Evolutionary conservation across 257 asterid species (phyloP).

Genomic region (Penstemon newberryi): DNA sequence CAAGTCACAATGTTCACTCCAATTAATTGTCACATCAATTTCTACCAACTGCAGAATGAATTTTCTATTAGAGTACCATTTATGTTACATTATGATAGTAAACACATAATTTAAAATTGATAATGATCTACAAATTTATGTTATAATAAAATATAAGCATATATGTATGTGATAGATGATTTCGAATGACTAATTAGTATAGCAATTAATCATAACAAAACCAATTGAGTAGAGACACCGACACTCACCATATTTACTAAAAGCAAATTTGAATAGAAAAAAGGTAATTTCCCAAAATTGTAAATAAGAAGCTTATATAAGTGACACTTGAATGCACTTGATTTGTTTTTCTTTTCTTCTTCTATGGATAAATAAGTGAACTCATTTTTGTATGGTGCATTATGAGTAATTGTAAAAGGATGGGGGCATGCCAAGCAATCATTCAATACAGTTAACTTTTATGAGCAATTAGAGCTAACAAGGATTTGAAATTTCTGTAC

Average conservation of each 20-base stretch:
- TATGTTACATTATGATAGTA: slow-evolving; percentile 44
- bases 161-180: background rate
- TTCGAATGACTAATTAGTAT: no score
- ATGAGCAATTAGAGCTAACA: background rate
- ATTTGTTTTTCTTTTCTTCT: background rate
- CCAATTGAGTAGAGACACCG: background rate
- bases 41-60: slow-evolving; percentile 18
- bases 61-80: slow-evolving; percentile 25
- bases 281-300: background rate
- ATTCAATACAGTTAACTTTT: slow-evolving; percentile 30
- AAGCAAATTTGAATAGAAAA: background rate
- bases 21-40: slow-evolving; percentile 24
- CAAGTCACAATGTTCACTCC: slow-evolving; percentile 28
- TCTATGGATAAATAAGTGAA: background rate
- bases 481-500: no score
- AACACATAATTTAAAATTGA: slow-evolving; percentile 18
- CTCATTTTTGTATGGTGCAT: slow-evolving; percentile 15
- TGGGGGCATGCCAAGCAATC: slow-evolving; percentile 43
- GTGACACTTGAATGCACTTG: background rate
- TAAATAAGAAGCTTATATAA: background rate
- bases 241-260: background rate
- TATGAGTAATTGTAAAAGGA: slow-evolving; percentile 22
- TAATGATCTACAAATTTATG: background rate
- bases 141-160: background rate
- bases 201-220: background rate